Conservation (phyloP, 176 grass and related monocot genomes). For the Chrysopogon serrulatus region DNA sequence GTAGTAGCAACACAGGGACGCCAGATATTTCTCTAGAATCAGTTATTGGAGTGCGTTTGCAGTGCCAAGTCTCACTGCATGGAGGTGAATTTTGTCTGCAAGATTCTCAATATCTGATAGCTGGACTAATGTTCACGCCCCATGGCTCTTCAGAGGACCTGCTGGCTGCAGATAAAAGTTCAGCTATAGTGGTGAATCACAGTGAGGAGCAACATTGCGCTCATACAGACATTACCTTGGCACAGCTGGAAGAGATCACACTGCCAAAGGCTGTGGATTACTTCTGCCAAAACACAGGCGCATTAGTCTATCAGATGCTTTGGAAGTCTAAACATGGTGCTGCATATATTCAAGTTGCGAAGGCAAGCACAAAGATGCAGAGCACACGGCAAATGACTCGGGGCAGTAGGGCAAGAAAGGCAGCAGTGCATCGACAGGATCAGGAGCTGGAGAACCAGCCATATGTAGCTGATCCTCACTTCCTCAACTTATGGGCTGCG, state of each 20-base stretch:
- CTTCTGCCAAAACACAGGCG: not conserved
- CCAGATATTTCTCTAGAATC: not conserved
- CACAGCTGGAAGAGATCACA: not conserved
- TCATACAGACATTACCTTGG: not conserved
- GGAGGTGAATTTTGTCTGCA: not conserved
- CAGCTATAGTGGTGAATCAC: not conserved
- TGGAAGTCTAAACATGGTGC: conserved; percentile 5
- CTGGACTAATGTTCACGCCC: not conserved
- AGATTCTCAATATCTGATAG: not conserved
- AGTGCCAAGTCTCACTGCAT: not conserved
- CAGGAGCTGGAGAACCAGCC: not conserved
- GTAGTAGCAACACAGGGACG: not conserved
- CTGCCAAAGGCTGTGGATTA: not conserved
- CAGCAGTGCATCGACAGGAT: not conserved
- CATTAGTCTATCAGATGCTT: not conserved
- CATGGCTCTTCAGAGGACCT: not conserved
- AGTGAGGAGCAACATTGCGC: not conserved
- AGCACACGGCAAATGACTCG: not conserved
- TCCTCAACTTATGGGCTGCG: not conserved
- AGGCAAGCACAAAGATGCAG: not conserved
- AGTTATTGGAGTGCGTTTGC: no score
- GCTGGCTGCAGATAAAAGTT: not conserved
- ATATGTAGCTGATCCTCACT: not conserved
- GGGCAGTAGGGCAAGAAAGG: not conserved
- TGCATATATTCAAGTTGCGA: not conserved